Conservation (phyloP, 148 eudicot genomes). For the Vaccinium myrtillus region DNA sequence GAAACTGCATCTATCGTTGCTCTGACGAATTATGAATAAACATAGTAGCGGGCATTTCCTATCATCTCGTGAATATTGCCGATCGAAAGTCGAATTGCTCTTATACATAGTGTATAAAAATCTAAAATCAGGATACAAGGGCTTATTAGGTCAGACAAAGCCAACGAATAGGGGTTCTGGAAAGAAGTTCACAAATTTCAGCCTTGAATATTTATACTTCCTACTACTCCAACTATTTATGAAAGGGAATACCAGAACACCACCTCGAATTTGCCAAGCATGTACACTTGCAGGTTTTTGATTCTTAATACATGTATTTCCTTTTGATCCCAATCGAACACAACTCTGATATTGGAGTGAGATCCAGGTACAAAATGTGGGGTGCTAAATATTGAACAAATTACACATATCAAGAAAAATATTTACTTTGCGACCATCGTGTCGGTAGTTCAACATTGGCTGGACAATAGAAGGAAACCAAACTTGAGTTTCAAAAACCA, state of each 20-base stretch:
- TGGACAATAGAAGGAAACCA: background rate
- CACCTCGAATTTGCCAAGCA: background rate
- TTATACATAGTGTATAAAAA: background rate
- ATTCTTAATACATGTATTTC: background rate
- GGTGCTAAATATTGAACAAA: background rate
- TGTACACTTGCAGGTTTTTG: background rate
- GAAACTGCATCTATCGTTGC: background rate
- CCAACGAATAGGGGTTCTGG: background rate
- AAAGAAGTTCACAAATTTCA: background rate
- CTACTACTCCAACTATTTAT: background rate
- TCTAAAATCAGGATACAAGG: background rate
- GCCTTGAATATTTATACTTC: background rate
- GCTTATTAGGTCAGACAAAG: background rate
- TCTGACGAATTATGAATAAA: background rate
- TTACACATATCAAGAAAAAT: constrained; percentile 8
- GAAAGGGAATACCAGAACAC: background rate
- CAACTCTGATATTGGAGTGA: background rate
- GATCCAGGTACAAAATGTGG: constrained; percentile 10
- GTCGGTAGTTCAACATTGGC: background rate
- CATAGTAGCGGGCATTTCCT: background rate
- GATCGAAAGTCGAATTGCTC: background rate
- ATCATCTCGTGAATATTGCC: background rate
- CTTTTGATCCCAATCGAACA: background rate
- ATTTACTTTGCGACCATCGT: background rate
- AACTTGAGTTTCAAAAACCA: constrained; percentile 1